Percentiles rank a stretch among this genome's conserved stretches.
phyloP scores from a whole-genome alignment of 768 basidiomycete genomes.

The Trametes sanguinea region DNA sequence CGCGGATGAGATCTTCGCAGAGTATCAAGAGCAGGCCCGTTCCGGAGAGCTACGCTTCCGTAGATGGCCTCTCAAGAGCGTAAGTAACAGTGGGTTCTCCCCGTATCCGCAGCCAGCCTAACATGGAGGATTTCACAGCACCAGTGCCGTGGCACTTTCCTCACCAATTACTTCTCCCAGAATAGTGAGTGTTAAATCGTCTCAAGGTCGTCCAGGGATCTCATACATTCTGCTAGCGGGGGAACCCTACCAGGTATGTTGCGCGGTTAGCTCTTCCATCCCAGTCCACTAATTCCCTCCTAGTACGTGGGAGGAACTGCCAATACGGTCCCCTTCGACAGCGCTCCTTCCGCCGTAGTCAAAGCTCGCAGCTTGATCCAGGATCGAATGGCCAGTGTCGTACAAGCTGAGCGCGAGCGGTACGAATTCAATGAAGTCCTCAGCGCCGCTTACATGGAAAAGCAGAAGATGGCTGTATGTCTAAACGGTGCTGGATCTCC shows the following conservation, averaged over 20 bases:
- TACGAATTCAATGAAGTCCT: constrained; percentile 75
- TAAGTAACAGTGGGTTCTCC: constrained; percentile 36
- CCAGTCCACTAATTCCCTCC: neutral
- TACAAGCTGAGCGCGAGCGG: constrained; percentile 42
- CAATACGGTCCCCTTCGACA: constrained; percentile 66
- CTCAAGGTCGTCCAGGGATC: too few relatives aligned
- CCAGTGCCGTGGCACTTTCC: constrained; percentile 68
- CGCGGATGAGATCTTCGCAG: constrained; percentile 59
- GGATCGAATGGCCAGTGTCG: constrained; percentile 42
- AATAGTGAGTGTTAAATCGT: constrained; percentile 47
- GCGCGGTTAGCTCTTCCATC: neutral
- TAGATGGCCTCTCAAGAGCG: constrained; percentile 70
- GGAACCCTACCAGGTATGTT: constrained; percentile 71
- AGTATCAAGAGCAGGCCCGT: constrained; percentile 68
- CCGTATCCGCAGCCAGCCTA: neutral
- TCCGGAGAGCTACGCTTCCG: constrained; percentile 60
- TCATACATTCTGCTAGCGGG: constrained; percentile 50
- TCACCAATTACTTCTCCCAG: constrained; percentile 85
- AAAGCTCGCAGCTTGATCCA: constrained; percentile 62
- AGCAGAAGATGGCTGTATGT: constrained; percentile 76
- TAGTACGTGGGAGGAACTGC: constrained; percentile 80
- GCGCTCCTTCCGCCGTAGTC: constrained; percentile 59
- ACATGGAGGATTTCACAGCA: constrained; percentile 46
- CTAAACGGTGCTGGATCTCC: neutral
- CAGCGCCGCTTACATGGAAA: constrained; percentile 82